Evolutionary conservation across 148 eudicot genomes (phyloP).

Genomic region (Simmondsia chinensis): DNA sequence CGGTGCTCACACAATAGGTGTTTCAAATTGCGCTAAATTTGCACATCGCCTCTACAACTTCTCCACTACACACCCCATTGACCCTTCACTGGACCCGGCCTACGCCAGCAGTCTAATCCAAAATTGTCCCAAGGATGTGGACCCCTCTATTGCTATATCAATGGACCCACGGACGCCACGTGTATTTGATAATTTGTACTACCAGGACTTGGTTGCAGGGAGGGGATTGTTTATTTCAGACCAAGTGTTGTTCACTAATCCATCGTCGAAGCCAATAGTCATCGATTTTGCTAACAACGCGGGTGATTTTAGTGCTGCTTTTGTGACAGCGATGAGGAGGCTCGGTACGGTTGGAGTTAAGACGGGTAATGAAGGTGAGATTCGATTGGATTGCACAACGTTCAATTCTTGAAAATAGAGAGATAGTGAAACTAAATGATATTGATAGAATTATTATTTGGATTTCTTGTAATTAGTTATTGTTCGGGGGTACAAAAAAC

Average conservation of each 20-base stretch:
- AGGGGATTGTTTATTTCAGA: slow-evolving; percentile 63
- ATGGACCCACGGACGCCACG: slow-evolving; percentile 43
- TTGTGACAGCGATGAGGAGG: slow-evolving; percentile 43
- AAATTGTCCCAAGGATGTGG: slow-evolving; percentile 31
- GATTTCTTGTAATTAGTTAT: too few species aligned
- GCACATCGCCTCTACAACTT: slow-evolving; percentile 38
- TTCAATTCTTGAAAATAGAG: slow-evolving; percentile 31
- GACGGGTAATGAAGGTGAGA: slow-evolving; percentile 68
- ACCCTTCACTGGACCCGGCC: slow-evolving; percentile 31
- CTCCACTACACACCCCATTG: slow-evolving; percentile 22
- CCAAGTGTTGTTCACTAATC: slow-evolving; percentile 37
- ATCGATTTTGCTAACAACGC: slow-evolving; percentile 36
- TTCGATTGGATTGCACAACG: slow-evolving; percentile 52
- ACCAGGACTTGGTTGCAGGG: slow-evolving; percentile 46
- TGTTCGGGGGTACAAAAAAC: too few species aligned
- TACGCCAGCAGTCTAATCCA: slow-evolving; percentile 41
- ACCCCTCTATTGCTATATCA: slow-evolving; percentile 20
- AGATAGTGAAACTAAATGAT: neutral
- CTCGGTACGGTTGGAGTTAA: slow-evolving; percentile 60
- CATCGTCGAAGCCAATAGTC: slow-evolving; percentile 28
- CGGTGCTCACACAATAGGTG: slow-evolving; percentile 45
- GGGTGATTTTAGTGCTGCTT: slow-evolving; percentile 32
- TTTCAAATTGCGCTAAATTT: slow-evolving; percentile 41
- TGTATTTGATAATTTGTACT: slow-evolving; percentile 42
- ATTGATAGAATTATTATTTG: too few species aligned